These are phyloP conservation scores for Agaricus bisporus DNA, from an alignment of 768 basidiomycete species.

Conservation along the genomic window DNA sequence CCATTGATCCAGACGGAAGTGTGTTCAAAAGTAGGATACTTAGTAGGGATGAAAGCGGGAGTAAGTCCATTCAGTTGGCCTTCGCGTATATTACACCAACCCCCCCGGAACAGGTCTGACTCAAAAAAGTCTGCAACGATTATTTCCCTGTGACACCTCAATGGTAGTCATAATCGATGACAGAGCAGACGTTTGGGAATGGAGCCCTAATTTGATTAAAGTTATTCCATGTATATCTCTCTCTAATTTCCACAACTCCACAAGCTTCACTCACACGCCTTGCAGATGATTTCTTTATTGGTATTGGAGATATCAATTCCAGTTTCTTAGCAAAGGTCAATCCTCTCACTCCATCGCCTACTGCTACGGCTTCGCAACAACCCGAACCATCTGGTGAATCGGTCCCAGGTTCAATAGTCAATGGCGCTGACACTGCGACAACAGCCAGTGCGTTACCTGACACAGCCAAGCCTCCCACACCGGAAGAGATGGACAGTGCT, in stretches of 20 bases:
- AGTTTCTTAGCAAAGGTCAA: conserved; percentile 83
- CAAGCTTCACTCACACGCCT: conserved; percentile 13
- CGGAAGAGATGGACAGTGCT: conserved; percentile 37
- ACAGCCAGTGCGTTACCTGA: conserved; percentile 13
- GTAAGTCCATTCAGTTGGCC: conserved; percentile 41
- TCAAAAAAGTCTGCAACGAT: conserved; percentile 83
- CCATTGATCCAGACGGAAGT: conserved; percentile 84
- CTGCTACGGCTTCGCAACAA: conserved; percentile 20
- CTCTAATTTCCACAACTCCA: background rate
- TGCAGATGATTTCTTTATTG: conserved; percentile 94
- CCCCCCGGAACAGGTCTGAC: conserved; percentile 59
- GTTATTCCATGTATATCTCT: conserved; percentile 82
- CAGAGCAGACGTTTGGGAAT: conserved; percentile 97
- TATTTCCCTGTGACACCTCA: conserved; percentile 95
- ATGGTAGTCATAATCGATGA: conserved; percentile 99
- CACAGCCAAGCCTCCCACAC: conserved; percentile 19
- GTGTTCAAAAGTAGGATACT: conserved; percentile 85
- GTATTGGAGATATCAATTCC: conserved; percentile 98
- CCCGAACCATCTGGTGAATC: conserved; percentile 8
- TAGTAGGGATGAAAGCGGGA: conserved; percentile 94
- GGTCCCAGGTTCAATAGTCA: background rate
- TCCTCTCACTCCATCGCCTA: conserved; percentile 35
- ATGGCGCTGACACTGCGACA: conserved; percentile 4
- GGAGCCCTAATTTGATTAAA: conserved; percentile 94
- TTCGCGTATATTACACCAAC: conserved; percentile 13